Conservation (phyloP, 2,329 filamentous ascomycete genomes). For the Penicillium sp. region DNA sequence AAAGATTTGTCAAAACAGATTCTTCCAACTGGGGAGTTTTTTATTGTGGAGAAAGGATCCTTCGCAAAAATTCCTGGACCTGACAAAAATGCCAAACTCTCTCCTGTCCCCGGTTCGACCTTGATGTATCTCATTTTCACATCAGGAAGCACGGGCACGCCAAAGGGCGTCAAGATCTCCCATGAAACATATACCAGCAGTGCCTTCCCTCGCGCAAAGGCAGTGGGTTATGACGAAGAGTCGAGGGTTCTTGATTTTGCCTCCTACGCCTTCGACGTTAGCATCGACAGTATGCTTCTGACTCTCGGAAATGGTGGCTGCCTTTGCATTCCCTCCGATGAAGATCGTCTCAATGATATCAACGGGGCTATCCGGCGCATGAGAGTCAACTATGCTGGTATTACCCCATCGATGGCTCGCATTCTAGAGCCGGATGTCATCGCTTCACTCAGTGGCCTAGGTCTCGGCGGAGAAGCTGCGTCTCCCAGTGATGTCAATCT, state of each 20-base stretch:
- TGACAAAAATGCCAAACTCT: conserved; percentile 15
- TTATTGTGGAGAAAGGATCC: conserved; percentile 32
- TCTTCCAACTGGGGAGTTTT: conserved; percentile 34
- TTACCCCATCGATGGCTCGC: conserved; percentile 64
- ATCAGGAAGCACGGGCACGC: conserved; percentile 57
- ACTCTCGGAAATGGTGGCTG: conserved; percentile 62
- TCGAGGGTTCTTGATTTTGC: conserved; percentile 67
- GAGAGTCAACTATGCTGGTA: conserved; percentile 59
- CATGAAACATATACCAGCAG: conserved; percentile 64
- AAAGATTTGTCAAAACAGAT: conserved; percentile 32
- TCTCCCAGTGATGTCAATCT: conserved; percentile 45
- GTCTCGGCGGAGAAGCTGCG: conserved; percentile 51
- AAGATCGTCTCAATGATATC: conserved; percentile 56
- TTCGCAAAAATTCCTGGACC: conserved; percentile 23
- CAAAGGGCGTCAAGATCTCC: conserved; percentile 65
- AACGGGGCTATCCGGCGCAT: conserved; percentile 55
- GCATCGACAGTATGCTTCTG: conserved; percentile 59
- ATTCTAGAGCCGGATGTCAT: conserved; percentile 49
- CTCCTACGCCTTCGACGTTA: conserved; percentile 59
- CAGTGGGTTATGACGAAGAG: conserved; percentile 54
- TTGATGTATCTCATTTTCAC: conserved; percentile 66
- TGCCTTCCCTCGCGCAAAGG: conserved; percentile 57
- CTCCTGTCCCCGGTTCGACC: conserved; percentile 33
- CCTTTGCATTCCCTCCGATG: conserved; percentile 60
- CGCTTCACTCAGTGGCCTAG: conserved; percentile 44